phyloP scores from a whole-genome alignment of 495 filamentous ascomycete species.

The Darksidea phi region DNA sequence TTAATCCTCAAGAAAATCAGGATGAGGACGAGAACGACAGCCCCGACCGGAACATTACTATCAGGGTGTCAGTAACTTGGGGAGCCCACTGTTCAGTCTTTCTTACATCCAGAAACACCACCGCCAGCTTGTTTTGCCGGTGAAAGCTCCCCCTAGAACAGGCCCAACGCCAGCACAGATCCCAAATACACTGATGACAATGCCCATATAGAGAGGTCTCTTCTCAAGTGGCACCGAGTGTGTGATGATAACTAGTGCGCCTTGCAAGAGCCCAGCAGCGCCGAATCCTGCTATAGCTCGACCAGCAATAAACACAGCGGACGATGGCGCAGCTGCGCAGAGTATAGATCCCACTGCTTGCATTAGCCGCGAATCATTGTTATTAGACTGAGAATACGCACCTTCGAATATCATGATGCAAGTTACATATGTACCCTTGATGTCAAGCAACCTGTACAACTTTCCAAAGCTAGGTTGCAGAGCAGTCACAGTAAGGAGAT shows the following conservation, averaged over 20 bases:
- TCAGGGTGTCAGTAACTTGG: no score
- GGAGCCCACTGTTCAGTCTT: no score
- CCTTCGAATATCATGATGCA: constrained; percentile 39
- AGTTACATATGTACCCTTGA: constrained; percentile 31
- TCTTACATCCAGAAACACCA: constrained; percentile 29
- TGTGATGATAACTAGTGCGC: constrained; percentile 13
- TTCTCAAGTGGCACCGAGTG: constrained; percentile 6
- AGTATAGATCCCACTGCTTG: constrained; percentile 45
- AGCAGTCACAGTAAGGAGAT: constrained; percentile 37
- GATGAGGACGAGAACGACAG: no score
- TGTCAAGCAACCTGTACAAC: constrained; percentile 34
- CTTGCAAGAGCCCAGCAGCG: constrained; percentile 22
- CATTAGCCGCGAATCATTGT: neutral
- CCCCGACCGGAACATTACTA: no score
- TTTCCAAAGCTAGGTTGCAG: constrained; percentile 39
- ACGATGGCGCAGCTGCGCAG: constrained; percentile 47
- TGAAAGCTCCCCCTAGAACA: constrained; percentile 37
- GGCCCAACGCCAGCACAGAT: constrained; percentile 36
- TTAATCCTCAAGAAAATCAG: no score
- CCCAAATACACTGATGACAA: constrained; percentile 37
- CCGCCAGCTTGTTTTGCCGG: constrained; percentile 33
- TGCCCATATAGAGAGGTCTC: constrained; percentile 21
- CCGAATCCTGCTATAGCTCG: constrained; percentile 46
- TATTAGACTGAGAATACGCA: neutral
- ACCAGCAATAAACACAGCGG: constrained; percentile 49